A percentile compares a stretch with the other conserved stretches of the same genome.
Conservation (phyloP, 371 early-diverging fungal species). For the Chytridium lagenaria region DNA sequence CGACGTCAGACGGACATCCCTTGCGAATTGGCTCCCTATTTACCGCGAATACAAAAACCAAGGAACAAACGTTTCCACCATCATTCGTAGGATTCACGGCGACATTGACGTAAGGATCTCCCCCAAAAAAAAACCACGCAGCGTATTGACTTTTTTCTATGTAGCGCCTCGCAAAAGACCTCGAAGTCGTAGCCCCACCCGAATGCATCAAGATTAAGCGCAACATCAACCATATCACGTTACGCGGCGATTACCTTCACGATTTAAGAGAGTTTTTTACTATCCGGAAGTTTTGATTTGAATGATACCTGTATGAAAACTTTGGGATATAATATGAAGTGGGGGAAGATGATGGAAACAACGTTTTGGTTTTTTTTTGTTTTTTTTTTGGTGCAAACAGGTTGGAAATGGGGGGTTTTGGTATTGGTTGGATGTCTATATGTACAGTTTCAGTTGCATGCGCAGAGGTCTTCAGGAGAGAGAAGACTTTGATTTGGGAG, state of each 20-base stretch:
- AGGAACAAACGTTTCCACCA: constrained; percentile 67
- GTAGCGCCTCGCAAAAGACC: constrained; percentile 46
- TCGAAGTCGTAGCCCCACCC: constrained; percentile 30
- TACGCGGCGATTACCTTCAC: constrained; percentile 49
- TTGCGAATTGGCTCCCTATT: constrained; percentile 46
- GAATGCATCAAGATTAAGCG: constrained; percentile 34
- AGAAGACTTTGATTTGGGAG: too few relatives aligned
- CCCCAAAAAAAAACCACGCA: too few relatives aligned
- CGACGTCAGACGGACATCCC: constrained; percentile 33
- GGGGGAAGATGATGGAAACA: background rate
- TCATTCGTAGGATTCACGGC: constrained; percentile 78
- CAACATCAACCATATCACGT: constrained; percentile 27
- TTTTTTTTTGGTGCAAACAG: too few relatives aligned
- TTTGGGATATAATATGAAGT: background rate
- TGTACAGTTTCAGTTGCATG: too few relatives aligned
- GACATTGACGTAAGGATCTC: constrained; percentile 48
- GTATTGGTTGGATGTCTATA: too few relatives aligned
- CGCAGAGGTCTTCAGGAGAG: too few relatives aligned
- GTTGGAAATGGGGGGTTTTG: too few relatives aligned
- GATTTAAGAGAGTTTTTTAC: constrained; percentile 47
- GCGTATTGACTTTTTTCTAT: background rate
- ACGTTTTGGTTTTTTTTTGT: background rate
- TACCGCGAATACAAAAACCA: constrained; percentile 51
- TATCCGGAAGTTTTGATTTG: constrained; percentile 44
- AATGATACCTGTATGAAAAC: background rate